phyloP scores from a whole-genome alignment of 192 early-diverging fungal species.

The Phycomyces blakesleeanus region DNA sequence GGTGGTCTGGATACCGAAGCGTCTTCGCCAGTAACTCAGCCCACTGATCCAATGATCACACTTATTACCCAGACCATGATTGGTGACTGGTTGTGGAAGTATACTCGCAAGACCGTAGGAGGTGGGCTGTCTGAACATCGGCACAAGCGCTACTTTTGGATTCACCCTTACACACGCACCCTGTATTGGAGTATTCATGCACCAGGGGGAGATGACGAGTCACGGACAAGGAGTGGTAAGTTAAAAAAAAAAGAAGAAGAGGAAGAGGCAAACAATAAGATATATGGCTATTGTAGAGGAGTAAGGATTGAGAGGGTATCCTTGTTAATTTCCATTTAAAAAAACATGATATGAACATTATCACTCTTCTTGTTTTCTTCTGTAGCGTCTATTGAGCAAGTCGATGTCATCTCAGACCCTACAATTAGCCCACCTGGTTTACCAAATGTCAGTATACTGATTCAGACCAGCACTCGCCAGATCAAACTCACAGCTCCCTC shows the following conservation, averaged over 20 bases:
- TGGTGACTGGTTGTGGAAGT: slow-evolving; percentile 71
- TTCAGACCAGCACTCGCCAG: slow-evolving; percentile 65
- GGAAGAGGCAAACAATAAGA: too few relatives aligned
- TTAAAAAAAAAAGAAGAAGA: background rate
- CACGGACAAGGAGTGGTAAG: slow-evolving; percentile 47
- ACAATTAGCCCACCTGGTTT: slow-evolving; percentile 34
- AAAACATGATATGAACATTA: too few relatives aligned
- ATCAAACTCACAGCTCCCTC: slow-evolving; percentile 69
- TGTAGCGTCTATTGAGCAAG: slow-evolving; percentile 61
- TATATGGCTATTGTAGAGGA: too few relatives aligned
- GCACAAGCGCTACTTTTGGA: slow-evolving; percentile 75
- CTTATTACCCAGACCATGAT: slow-evolving; percentile 78
- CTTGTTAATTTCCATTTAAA: too few relatives aligned
- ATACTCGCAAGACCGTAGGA: slow-evolving; percentile 52
- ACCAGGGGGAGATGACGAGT: slow-evolving; percentile 44
- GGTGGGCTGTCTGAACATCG: slow-evolving; percentile 54
- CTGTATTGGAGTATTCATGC: slow-evolving; percentile 71
- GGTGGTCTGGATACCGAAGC: too few relatives aligned
- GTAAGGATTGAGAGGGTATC: too few relatives aligned
- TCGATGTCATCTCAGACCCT: slow-evolving; percentile 52
- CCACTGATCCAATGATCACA: slow-evolving; percentile 3
- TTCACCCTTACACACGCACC: slow-evolving; percentile 76
- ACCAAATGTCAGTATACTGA: slow-evolving; percentile 56
- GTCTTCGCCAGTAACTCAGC: too few relatives aligned
- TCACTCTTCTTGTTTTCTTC: slow-evolving; percentile 6